Conservation (phyloP, 2,329 filamentous ascomycete species). For the Remersonia thermophila region DNA sequence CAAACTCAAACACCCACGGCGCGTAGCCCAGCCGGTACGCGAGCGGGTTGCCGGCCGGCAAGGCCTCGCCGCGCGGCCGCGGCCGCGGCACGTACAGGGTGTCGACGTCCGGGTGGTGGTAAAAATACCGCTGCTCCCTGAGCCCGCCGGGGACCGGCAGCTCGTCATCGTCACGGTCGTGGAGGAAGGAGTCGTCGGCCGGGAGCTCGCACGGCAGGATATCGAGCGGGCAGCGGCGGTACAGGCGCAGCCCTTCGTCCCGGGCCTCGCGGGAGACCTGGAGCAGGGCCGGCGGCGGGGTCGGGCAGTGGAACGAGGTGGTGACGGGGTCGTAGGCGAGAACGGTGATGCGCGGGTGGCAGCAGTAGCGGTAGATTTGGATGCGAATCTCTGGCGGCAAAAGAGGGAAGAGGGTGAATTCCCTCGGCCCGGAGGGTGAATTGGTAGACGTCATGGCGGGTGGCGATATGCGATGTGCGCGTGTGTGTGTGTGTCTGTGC, state of each 20-base stretch:
- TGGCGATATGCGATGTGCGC: background rate
- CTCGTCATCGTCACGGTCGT: slow-evolving; percentile 16
- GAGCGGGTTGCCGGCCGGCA: no score
- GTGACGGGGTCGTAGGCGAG: slow-evolving; percentile 25
- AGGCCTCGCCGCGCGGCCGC: slow-evolving; percentile 10
- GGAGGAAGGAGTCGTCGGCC: no score
- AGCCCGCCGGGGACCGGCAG: no score
- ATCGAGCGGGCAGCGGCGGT: slow-evolving; percentile 22
- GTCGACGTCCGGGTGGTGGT: slow-evolving; percentile 27
- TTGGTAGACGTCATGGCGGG: slow-evolving; percentile 7
- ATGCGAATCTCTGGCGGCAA: slow-evolving; percentile 30
- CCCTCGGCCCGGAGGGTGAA: no score
- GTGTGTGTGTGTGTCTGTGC: no score
- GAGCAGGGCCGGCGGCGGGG: slow-evolving; percentile 27
- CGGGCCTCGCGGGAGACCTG: slow-evolving; percentile 32
- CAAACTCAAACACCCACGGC: slow-evolving; percentile 30
- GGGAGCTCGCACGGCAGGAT: slow-evolving; percentile 23
- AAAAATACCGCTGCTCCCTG: slow-evolving; percentile 21
- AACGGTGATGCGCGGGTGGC: slow-evolving; percentile 27
- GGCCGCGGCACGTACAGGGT: slow-evolving; percentile 24
- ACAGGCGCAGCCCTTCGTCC: slow-evolving; percentile 27
- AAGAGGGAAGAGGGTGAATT: slow-evolving; percentile 23
- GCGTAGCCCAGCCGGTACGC: no score
- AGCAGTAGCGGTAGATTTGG: slow-evolving; percentile 28
- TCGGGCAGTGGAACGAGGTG: slow-evolving; percentile 16